These are phyloP conservation scores for Nidularia sp. DNA, from an alignment of 768 basidiomycete genomes.

Conservation along the genomic window DNA sequence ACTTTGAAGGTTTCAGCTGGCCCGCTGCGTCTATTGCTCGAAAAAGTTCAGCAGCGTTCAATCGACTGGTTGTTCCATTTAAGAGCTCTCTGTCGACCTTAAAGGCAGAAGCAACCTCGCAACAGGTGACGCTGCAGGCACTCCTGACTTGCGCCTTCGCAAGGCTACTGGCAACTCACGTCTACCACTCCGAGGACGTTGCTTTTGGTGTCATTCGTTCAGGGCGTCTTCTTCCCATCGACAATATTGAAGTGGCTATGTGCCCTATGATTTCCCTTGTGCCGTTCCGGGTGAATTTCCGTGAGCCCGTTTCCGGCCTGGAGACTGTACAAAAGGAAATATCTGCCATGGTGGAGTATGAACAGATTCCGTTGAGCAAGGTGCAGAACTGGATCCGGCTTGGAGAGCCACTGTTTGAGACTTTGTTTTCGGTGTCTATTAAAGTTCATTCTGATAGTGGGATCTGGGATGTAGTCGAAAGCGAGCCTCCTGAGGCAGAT, in stretches of 20 bases:
- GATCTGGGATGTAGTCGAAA: conserved; percentile 21
- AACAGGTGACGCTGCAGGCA: conserved; percentile 25
- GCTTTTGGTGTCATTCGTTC: conserved; percentile 31
- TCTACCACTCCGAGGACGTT: conserved; percentile 22
- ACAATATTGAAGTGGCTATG: conserved; percentile 19
- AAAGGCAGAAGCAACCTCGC: conserved; percentile 17
- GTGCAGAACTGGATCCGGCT: conserved; percentile 28
- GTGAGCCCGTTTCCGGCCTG: conserved; percentile 9
- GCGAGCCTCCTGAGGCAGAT: conserved; percentile 25
- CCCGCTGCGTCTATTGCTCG: conserved; percentile 7
- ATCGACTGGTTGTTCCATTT: conserved; percentile 11
- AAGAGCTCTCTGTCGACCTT: conserved; percentile 14
- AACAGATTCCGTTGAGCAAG: conserved; percentile 24
- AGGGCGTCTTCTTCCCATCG: conserved; percentile 25
- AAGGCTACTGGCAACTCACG: conserved; percentile 13
- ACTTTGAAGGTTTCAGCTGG: conserved; percentile 21
- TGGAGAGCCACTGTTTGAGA: conserved; percentile 22
- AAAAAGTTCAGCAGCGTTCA: conserved; percentile 1
- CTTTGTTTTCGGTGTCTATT: conserved; percentile 26
- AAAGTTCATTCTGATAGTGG: conserved; percentile 8
- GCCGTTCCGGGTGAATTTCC: conserved; percentile 21
- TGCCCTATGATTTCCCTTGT: conserved; percentile 26
- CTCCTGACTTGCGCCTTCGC: conserved; percentile 25
- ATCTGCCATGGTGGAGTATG: conserved; percentile 22
- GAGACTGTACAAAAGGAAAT: conserved; percentile 18